Conservation (phyloP, 108 stramenopile genomes). For the Poteriospumella lacustris region DNA sequence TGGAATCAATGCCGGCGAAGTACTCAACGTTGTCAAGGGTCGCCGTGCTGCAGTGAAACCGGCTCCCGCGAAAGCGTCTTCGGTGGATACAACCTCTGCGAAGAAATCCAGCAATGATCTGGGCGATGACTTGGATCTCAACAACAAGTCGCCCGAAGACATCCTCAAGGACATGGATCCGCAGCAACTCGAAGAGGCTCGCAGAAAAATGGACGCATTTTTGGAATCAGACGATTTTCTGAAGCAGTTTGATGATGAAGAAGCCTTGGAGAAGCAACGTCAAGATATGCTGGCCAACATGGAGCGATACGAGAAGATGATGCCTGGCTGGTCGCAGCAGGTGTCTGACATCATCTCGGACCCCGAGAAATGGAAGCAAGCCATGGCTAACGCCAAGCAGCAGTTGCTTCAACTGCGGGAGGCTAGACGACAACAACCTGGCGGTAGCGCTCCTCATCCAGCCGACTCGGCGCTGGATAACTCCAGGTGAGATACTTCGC, state of each 20-base stretch:
- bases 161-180: neutral
- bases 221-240: neutral
- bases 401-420: neutral
- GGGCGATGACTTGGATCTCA: neutral
- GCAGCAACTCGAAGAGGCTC: neutral
- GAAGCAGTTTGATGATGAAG: neutral
- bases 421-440: neutral
- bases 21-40: neutral
- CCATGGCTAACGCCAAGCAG: neutral
- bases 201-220: neutral
- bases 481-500: neutral
- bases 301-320: conserved; percentile 1
- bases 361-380: conserved; percentile 4
- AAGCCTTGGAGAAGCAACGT: neutral
- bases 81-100: neutral
- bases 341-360: neutral
- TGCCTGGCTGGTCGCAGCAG: neutral
- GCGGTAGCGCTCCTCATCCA: neutral
- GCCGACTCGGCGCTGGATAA: neutral
- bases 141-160: neutral
- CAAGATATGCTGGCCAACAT: neutral
- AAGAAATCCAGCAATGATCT: neutral
- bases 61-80: neutral
- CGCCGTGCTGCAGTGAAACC: no score
- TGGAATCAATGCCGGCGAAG: neutral